These are phyloP conservation scores for Sclerotinia spermophila DNA, from an alignment of 2,329 filamentous ascomycete genomes.

Conservation along the genomic window DNA sequence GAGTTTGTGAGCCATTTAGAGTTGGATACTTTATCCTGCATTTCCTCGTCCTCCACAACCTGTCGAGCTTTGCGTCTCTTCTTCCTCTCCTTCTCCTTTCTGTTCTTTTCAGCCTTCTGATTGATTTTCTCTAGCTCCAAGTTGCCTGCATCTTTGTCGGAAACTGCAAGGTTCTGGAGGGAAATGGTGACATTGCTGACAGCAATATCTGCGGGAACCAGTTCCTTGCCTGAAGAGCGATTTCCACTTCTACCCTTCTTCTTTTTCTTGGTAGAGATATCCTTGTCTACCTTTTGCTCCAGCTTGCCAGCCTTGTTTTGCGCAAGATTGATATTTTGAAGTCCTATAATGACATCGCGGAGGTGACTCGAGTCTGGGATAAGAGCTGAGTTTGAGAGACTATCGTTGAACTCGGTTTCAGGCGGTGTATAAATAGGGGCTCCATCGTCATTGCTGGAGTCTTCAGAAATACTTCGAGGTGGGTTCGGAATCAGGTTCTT, in stretches of 20 bases:
- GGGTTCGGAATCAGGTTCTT: background rate
- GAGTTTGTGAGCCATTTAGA: background rate
- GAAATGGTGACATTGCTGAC: background rate
- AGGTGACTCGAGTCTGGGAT: background rate
- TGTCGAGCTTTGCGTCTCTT: constrained; percentile 1
- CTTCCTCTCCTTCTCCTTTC: background rate
- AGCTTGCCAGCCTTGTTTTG: background rate
- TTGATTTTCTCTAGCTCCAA: background rate
- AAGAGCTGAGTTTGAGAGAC: background rate
- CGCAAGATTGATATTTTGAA: constrained; percentile 1
- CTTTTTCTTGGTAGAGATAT: background rate
- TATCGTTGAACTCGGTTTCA: background rate
- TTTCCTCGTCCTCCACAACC: background rate
- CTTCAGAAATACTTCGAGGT: background rate
- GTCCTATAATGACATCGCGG: background rate
- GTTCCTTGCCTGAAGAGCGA: background rate
- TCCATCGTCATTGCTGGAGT: constrained; percentile 2
- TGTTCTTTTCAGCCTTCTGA: background rate
- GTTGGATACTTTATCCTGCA: background rate
- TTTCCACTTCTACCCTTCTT: background rate
- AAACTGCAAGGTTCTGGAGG: background rate
- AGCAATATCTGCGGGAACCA: background rate
- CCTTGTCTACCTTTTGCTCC: background rate
- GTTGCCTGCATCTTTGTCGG: background rate
- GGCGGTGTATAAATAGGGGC: constrained; percentile 11